Base-by-base conservation (phyloP, 1,284 basidiomycete genomes). In the Moesziomyces globuligerus region DNA sequence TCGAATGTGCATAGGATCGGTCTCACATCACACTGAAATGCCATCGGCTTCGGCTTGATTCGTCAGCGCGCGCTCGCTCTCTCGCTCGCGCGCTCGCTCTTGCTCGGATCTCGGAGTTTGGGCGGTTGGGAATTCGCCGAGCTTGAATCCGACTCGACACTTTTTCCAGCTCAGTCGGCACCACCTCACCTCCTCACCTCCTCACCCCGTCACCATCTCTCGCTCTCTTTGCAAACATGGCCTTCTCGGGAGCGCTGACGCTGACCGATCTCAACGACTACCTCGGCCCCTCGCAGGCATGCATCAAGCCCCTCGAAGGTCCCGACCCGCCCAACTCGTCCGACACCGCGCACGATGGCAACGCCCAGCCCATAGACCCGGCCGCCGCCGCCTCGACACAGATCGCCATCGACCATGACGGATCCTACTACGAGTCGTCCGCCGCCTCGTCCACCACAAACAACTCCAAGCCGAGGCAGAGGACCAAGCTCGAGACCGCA, bases 191-290 rank as follows among this genome's bases (percentile, higher is more conserved):
- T 26, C 23, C 37, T 49, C 44, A 45, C 41, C 28, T 23, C 17
- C 21, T 25, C 49, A 2, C 37, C 23, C 40, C 38, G 13, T 36
- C 24, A 24, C 26, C 45, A 32, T 17, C 43, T 32, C 26, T 20
- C 2, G 17, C 45, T 15, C 17, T 15, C 21, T 18, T 20, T 18
- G 34, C 43, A 41, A 48, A 17, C 47, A 94, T 94, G 92, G 87
- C 90, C n/a, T 94, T 94, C 84, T 93, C 92, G 75, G 91, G 92
- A 69, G 91, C 92, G 32, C 84, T 95, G 41, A 78, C 78, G 1
- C 84, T 96, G 34, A 94, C 93, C 18, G 95, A 98, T 83, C 87
- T 99, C 42, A 98, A 98, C 83, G 96, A 98, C 85, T 99, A 95
- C 83, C 91, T 99, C 46, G 93, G 93, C 0, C 96, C 96, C 3